Percentiles rank a stretch among this genome's conserved stretches.
phyloP scores from a whole-genome alignment of 2,329 filamentous ascomycete species.

The Botrytis elliptica region DNA sequence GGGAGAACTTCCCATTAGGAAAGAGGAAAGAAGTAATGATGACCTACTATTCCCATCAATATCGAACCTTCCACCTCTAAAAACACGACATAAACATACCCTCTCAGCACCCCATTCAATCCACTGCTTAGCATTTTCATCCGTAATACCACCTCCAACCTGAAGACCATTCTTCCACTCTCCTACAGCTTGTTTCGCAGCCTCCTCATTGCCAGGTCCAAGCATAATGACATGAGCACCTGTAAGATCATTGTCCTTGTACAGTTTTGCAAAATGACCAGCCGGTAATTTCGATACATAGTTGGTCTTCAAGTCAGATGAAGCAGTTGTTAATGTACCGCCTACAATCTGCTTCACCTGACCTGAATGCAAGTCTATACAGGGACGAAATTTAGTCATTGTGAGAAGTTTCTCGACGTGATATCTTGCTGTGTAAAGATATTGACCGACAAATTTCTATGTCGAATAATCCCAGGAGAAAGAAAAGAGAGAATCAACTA shows the following conservation, averaged over 20 bases:
- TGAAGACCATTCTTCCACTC: conserved; percentile 82
- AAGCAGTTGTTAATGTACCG: conserved; percentile 74
- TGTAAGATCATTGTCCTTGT: conserved; percentile 68
- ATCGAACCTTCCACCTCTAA: background rate
- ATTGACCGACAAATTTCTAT: background rate
- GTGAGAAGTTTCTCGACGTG: conserved; percentile 24
- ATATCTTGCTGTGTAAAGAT: background rate
- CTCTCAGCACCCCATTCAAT: conserved; percentile 85
- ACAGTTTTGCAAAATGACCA: conserved; percentile 76
- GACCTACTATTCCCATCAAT: conserved; percentile 58
- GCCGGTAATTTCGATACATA: conserved; percentile 84
- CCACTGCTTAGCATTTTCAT: conserved; percentile 81
- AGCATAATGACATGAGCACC: conserved; percentile 98
- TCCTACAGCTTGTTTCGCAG: conserved; percentile 71
- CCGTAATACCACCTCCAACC: conserved; percentile 89
- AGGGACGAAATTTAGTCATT: conserved; percentile 94
- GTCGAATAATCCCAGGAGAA: background rate
- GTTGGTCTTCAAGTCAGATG: conserved; percentile 77
- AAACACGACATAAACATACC: conserved; percentile 50
- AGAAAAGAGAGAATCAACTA: background rate
- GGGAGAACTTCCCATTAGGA: conserved; percentile 77
- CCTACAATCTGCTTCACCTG: conserved; percentile 98
- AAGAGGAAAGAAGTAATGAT: conserved; percentile 97
- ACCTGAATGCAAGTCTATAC: conserved; percentile 96
- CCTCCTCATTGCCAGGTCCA: conserved; percentile 79